Base-by-base conservation (phyloP, 768 basidiomycete species). In the Albatrellus ellisii region DNA sequence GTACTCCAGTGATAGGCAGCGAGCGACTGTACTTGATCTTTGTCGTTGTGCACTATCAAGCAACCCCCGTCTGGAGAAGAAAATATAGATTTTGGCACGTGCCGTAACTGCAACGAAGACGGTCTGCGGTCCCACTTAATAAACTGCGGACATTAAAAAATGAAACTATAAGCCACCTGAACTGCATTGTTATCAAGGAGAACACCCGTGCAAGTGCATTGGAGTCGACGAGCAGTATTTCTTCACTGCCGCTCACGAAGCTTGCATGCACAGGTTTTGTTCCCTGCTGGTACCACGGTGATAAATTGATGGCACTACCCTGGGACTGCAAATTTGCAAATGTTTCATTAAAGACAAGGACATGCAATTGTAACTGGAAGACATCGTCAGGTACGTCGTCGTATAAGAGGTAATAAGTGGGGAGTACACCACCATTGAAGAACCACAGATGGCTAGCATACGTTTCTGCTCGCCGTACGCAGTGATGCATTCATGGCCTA, bases 41-140 rank as follows among this genome's bases (percentile, higher is more conserved):
- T 40, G 1, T 42, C 36, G 31, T 64, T 57, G 6, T 59, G 47
- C 2, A 62, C 53, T 17, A 76, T 26, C 15, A 77, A 52, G 47
- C 74, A 76, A 20, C 74, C 61, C 0, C 72, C 74, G 47, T 77
- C 75, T 0, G 75, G 72, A 0, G 75, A 65, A 1, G 72, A 66
- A 50, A 57, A 57, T 11, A 68, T 58, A 15, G 47, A 53, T 14
- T 40, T 45, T 0, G 72, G 70, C 2, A 54, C 36, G 12, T 50
- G 47, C 0, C 54, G 46, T 5, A 76, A 56, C 14, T 64, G 55
- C 5, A 74, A 49, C 0, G 64, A 57, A 0, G 73, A 67, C 11
- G 71, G 68, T 21, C 74, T 75, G n/a, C 4, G 9, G 15, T 17
- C 10, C 22, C 28, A 11, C 18, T 36, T 6, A 22, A 6, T n/a